These are phyloP conservation scores for Mycocentrospora acerina DNA, from an alignment of 2,329 filamentous ascomycete genomes.

Conservation along the genomic window DNA sequence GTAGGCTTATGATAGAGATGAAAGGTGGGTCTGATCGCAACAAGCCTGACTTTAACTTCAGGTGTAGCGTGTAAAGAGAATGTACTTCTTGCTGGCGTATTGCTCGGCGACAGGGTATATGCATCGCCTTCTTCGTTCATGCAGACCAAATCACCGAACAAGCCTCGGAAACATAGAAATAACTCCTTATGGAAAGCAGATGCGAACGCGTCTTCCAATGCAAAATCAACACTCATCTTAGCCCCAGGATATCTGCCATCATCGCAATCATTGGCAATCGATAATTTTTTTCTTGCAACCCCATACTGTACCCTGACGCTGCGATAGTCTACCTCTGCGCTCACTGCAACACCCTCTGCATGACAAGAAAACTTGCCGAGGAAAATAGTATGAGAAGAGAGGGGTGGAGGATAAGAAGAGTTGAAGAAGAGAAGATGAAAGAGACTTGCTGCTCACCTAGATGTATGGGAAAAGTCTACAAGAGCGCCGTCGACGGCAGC, in stretches of 20 bases:
- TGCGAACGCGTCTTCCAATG: too few relatives aligned
- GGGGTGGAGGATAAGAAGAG: not conserved
- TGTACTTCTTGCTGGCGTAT: too few relatives aligned
- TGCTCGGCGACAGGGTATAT: not conserved
- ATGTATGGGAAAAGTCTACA: slow-evolving; percentile 11
- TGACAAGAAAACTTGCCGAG: not conserved
- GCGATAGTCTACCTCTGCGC: not conserved
- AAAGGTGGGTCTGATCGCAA: too few relatives aligned
- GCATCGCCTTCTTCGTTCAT: not conserved
- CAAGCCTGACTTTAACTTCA: too few relatives aligned
- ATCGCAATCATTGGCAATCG: too few relatives aligned
- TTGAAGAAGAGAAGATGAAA: slow-evolving; percentile 1
- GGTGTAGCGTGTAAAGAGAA: too few relatives aligned
- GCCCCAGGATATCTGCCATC: too few relatives aligned
- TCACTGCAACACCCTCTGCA: too few relatives aligned
- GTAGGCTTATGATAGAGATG: too few relatives aligned
- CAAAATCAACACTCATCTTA: too few relatives aligned
- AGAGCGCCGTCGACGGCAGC: slow-evolving; percentile 25
- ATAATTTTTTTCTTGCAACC: too few relatives aligned
- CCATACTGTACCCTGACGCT: not conserved
- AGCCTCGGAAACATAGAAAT: not conserved
- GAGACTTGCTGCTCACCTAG: slow-evolving; percentile 32
- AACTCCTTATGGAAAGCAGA: too few relatives aligned
- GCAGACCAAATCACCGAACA: not conserved
- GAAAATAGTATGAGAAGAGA: not conserved